A percentile compares a stretch with the other conserved stretches of the same genome.
These are phyloP conservation scores for Ceratobasidium sp. DNA, from an alignment of 1,284 basidiomycete species.

Conservation along the genomic window DNA sequence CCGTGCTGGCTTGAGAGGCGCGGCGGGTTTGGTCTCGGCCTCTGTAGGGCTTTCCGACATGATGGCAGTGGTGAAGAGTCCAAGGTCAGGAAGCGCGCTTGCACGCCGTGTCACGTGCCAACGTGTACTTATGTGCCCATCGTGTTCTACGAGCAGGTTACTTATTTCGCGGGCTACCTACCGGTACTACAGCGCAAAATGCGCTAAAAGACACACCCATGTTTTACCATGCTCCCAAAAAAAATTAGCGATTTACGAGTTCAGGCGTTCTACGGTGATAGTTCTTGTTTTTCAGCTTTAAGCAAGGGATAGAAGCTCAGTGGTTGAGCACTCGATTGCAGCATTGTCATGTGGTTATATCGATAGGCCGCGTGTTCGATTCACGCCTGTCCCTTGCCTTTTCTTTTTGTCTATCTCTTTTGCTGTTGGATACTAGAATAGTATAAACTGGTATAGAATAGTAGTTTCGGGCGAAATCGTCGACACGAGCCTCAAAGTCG, in stretches of 20 bases:
- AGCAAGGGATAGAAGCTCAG: conserved; percentile 37
- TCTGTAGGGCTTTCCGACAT: conserved; percentile 40
- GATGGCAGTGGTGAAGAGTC: not conserved
- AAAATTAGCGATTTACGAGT: too few species aligned
- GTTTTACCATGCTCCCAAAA: too few species aligned
- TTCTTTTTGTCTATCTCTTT: not conserved
- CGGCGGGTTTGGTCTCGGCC: conserved; percentile 58
- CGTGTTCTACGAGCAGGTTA: too few species aligned
- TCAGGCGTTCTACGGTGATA: not conserved
- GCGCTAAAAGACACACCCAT: too few species aligned
- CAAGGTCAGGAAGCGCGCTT: not conserved
- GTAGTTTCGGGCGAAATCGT: too few species aligned
- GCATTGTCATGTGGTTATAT: not conserved
- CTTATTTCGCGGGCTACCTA: too few species aligned
- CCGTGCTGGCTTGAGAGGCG: conserved; percentile 74
- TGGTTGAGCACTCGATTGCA: conserved; percentile 43
- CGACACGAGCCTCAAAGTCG: too few species aligned
- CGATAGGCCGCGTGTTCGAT: conserved; percentile 36
- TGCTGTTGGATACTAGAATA: too few species aligned
- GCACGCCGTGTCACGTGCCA: not conserved
- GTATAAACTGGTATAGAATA: too few species aligned
- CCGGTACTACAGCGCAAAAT: too few species aligned
- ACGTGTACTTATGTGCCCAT: too few species aligned
- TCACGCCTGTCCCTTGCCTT: conserved; percentile 22
- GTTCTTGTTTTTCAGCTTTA: not conserved